These are phyloP conservation scores for Euphorbia corollata DNA, from an alignment of 441 rosid genomes.

Conservation along the genomic window DNA sequence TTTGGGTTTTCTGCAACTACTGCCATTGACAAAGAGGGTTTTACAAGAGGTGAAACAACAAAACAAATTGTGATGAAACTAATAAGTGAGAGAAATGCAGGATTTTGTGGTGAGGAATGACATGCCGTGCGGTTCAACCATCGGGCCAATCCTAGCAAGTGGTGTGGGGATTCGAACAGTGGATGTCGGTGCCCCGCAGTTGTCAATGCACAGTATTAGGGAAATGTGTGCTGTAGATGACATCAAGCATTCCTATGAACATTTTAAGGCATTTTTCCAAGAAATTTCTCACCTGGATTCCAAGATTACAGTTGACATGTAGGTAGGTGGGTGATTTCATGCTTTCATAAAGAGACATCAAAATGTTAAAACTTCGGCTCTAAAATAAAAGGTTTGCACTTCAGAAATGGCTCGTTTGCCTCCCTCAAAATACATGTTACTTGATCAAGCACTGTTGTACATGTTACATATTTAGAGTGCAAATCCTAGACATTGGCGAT, in stretches of 20 bases:
- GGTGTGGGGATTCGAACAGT: conserved; percentile 92
- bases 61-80: conserved; percentile 2
- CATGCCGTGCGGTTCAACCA: conserved; percentile 92
- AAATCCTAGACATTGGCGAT: too few relatives aligned
- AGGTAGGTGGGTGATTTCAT: conserved; percentile 11
- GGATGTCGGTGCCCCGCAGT: conserved; percentile 92
- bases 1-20: not conserved
- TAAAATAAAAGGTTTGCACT: conserved; percentile 3
- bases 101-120: conserved; percentile 97
- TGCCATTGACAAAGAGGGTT: not conserved
- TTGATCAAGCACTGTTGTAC: not conserved
- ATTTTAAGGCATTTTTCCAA: conserved; percentile 82
- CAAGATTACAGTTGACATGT: conserved; percentile 57
- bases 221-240: conserved; percentile 96
- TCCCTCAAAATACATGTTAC: not conserved
- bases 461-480: not conserved
- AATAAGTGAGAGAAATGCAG: conserved; percentile 30
- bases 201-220: conserved; percentile 94
- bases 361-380: not conserved
- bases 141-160: conserved; percentile 91
- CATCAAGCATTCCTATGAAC: conserved; percentile 65
- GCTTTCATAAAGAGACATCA: not conserved
- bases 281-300: conserved; percentile 62
- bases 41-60: not conserved
- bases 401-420: not conserved